Evolutionary conservation across 2,329 filamentous ascomycete genomes (phyloP).

Genomic region (Bipolaris cookei): DNA sequence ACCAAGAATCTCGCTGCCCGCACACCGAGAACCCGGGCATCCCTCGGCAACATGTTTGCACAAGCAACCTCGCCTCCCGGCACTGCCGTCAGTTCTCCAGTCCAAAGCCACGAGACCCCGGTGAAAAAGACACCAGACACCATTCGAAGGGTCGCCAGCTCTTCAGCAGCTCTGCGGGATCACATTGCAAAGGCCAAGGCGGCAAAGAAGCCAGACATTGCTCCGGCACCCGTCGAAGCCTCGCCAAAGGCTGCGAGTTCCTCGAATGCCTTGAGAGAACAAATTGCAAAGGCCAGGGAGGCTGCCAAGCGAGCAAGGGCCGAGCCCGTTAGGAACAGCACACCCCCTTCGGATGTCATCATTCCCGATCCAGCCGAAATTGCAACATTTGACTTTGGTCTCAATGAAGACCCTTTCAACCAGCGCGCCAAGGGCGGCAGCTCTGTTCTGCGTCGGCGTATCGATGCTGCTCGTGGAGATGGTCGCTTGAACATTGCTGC

Average conservation of each 20-base stretch:
- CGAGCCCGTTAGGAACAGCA: slow-evolving; percentile 31
- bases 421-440: slow-evolving; percentile 65
- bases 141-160: slow-evolving; percentile 62
- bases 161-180: slow-evolving; percentile 81
- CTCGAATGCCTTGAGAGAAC: slow-evolving; percentile 81
- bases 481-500: slow-evolving; percentile 89
- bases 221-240: slow-evolving; percentile 15
- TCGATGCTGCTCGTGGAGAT: slow-evolving; percentile 74
- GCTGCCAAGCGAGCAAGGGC: slow-evolving; percentile 64
- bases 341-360: slow-evolving; percentile 42
- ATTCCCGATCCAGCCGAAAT: slow-evolving; percentile 41
- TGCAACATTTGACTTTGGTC: slow-evolving; percentile 63
- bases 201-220: slow-evolving; percentile 59
- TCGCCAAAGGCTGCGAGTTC: slow-evolving; percentile 64
- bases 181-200: slow-evolving; percentile 94
- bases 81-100: slow-evolving; percentile 29
- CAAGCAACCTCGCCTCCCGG: slow-evolving; percentile 42
- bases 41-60: slow-evolving; percentile 44
- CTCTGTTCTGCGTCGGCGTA: slow-evolving; percentile 74
- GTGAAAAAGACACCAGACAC: slow-evolving; percentile 44
- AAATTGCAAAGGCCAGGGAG: slow-evolving; percentile 86
- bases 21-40: slow-evolving; percentile 41
- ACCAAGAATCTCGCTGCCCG: slow-evolving; percentile 48
- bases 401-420: slow-evolving; percentile 74
- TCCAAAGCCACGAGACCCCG: slow-evolving; percentile 16